Evolutionary conservation across 768 basidiomycete genomes (phyloP).

Genomic region (Mycena sanguinolenta): DNA sequence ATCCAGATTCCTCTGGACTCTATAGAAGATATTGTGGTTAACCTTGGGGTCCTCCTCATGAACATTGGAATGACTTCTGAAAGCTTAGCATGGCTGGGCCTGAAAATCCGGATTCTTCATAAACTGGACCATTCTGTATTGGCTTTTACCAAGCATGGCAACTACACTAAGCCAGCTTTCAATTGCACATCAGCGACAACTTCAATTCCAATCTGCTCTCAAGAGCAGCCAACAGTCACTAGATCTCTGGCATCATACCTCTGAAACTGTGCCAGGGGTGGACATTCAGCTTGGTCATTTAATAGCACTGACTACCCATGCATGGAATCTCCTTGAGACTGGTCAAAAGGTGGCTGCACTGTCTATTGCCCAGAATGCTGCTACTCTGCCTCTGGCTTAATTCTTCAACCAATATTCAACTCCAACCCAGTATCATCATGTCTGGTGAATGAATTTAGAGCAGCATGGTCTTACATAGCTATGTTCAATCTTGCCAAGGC

Average conservation of each 20-base stretch:
- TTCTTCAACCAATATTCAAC: background rate
- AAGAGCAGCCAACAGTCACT: slow-evolving; percentile 20
- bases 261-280: background rate
- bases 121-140: background rate
- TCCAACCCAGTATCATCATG: background rate
- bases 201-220: slow-evolving; percentile 2
- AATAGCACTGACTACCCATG: background rate
- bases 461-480: background rate
- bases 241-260: slow-evolving; percentile 1
- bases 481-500: background rate
- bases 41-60: background rate
- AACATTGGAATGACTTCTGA: background rate
- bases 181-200: background rate
- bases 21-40: background rate
- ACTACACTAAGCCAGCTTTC: background rate
- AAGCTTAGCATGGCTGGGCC: background rate
- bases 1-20: background rate
- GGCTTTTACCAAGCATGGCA: background rate
- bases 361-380: slow-evolving; percentile 4
- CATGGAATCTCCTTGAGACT: background rate
- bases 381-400: background rate
- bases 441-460: background rate
- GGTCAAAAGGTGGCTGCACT: background rate
- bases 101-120: slow-evolving; percentile 9
- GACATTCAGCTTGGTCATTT: background rate